Conservation (phyloP, 2,329 filamentous ascomycete species). For the Pseudocercospora crystallina region DNA sequence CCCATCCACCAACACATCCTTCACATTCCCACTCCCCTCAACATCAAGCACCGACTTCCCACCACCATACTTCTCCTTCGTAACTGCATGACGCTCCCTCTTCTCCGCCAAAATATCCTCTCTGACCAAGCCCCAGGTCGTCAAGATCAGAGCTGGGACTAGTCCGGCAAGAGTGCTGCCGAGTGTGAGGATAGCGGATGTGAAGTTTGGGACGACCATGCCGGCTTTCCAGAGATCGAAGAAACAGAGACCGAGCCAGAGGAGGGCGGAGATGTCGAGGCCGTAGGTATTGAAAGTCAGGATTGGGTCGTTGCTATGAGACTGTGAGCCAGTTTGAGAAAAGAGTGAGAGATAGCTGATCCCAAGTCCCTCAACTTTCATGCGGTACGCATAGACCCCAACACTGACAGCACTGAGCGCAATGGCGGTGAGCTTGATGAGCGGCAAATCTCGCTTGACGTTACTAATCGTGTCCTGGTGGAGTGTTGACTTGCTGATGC, state of each 20-base stretch:
- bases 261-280: slow-evolving; percentile 15
- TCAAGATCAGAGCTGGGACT: too few species aligned
- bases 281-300: slow-evolving; percentile 1
- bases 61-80: slow-evolving; percentile 12
- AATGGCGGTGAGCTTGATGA: too few species aligned
- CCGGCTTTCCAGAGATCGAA: slow-evolving; percentile 36
- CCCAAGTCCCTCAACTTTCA: too few species aligned
- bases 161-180: too few species aligned
- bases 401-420: too few species aligned
- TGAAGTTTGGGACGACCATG: slow-evolving; percentile 21
- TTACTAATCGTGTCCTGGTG: slow-evolving; percentile 13
- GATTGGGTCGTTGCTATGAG: too few species aligned
- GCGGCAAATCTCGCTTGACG: slow-evolving; percentile 12
- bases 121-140: slow-evolving; percentile 34
- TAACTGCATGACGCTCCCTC: slow-evolving; percentile 23
- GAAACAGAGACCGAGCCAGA: slow-evolving; percentile 37
- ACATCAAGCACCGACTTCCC: slow-evolving; percentile 15
- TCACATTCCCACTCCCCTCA: not conserved
- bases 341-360: too few species aligned
- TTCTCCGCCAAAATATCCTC: slow-evolving; percentile 37
- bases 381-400: too few species aligned
- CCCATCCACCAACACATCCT: not conserved
- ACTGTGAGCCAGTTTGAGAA: too few species aligned
- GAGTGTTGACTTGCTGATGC: slow-evolving; percentile 23
- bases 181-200: too few species aligned